These are phyloP conservation scores for Irpex sp. DNA, from an alignment of 1,284 basidiomycete species.

Conservation along the genomic window DNA sequence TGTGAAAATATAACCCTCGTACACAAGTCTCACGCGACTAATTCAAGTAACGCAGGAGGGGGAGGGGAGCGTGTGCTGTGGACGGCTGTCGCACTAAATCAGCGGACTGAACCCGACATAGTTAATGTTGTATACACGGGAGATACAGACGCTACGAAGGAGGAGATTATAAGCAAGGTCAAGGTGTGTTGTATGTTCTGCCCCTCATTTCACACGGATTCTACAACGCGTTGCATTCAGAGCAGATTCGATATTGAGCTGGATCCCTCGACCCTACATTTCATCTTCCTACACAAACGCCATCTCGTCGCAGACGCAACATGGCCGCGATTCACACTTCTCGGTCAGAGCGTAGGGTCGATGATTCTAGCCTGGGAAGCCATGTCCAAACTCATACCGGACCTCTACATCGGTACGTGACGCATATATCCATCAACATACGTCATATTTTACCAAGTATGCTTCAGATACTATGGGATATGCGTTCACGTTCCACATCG, in stretches of 20 bases:
- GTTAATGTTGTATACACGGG: slow-evolving; percentile 91
- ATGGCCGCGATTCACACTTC: slow-evolving; percentile 87
- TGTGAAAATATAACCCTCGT: slow-evolving; percentile 2
- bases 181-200: slow-evolving; percentile 46
- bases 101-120: slow-evolving; percentile 66
- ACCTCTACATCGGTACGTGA: slow-evolving; percentile 81
- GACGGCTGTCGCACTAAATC: slow-evolving; percentile 83
- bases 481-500: slow-evolving; percentile 86
- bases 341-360: slow-evolving; percentile 90
- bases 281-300: slow-evolving; percentile 75
- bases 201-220: background rate
- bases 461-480: slow-evolving; percentile 94
- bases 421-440: background rate
- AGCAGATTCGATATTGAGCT: slow-evolving; percentile 82
- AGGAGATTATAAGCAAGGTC: slow-evolving; percentile 79
- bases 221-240: slow-evolving; percentile 34
- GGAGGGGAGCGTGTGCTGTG: slow-evolving; percentile 97
- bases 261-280: slow-evolving; percentile 60
- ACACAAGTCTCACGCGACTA: slow-evolving; percentile 30
- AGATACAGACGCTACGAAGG: slow-evolving; percentile 77
- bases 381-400: slow-evolving; percentile 70
- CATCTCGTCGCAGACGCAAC: slow-evolving; percentile 76
- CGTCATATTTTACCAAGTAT: background rate
- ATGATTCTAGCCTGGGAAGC: slow-evolving; percentile 84
- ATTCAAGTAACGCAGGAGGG: slow-evolving; percentile 87